These are phyloP conservation scores for Chrysanthemum seticuspe DNA, from an alignment of 129 eudicot genomes.

Conservation along the genomic window DNA sequence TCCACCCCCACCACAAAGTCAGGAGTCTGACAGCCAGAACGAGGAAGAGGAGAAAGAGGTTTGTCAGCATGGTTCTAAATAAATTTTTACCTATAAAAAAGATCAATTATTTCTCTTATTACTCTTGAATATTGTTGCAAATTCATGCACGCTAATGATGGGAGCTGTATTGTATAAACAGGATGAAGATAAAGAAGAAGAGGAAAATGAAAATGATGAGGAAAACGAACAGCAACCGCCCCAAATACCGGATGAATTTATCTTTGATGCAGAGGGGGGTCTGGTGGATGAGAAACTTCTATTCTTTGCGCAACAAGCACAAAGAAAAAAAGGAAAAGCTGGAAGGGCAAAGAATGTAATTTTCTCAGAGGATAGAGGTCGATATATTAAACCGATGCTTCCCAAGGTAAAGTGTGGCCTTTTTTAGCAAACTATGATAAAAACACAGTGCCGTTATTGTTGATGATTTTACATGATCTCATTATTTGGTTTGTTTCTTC, in stretches of 20 bases:
- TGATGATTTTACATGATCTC: neutral
- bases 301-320: conserved; percentile 99
- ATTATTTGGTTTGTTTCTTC: neutral
- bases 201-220: conserved; percentile 61
- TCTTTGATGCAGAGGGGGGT: conserved; percentile 99
- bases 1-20: conserved; percentile 94
- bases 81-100: neutral
- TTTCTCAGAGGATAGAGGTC: conserved; percentile 96
- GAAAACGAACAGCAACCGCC: conserved; percentile 88
- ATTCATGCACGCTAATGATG: neutral
- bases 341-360: conserved; percentile 98
- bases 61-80: conserved; percentile 20
- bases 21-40: conserved; percentile 80
- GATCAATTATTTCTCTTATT: neutral
- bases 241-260: conserved; percentile 92
- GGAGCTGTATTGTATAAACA: conserved; percentile 25
- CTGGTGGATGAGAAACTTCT: conserved; percentile 96
- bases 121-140: conserved; percentile 8
- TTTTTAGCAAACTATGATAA: conserved; percentile 4
- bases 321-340: conserved; percentile 83
- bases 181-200: conserved; percentile 55
- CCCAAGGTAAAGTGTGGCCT: conserved; percentile 61
- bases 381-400: conserved; percentile 97
- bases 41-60: conserved; percentile 83
- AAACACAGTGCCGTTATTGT: neutral